Evolutionary conservation across 1,284 basidiomycete species (phyloP), one percentile per base, ranked within the genome.

Genomic region (Fomitopsis betulina): DNA sequence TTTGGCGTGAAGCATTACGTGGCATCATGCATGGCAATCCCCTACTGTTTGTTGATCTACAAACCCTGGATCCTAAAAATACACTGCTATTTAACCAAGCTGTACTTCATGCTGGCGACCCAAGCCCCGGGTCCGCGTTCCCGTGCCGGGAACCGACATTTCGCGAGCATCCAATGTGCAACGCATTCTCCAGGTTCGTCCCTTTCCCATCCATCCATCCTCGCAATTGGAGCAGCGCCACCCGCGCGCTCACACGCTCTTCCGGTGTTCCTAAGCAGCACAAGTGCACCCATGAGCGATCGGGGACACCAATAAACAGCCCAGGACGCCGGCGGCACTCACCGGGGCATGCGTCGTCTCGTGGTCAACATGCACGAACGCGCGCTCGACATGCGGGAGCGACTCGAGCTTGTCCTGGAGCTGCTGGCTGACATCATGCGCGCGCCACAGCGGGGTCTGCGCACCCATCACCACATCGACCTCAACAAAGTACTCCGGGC

Each of bases 341-440:
- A 89, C 91, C n/a, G 91, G 91, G 23, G 79, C 70, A 75, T 97
- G 94, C 12, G 86, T 87, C 5, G 90, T 89, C 76, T 97, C 94
- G 67, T 97, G 90, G 73, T 97, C 94, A 55, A 96, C 92, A 68
- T 97, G 94, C 17, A 97, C 94, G 70, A 95, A 95, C 38, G 92
- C 93, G 51, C 94, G 79, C 64, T 94, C 94, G 55, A 98, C 94
- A 64, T 92, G 89, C 0, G 95, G 94, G 42, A 99, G 76, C 21
- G 86, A 84, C 72, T 99, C 96, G 53, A 99, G 86, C 75, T 93
- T 93, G 73, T 98, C 95, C 71, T 98, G 96, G 27, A 98, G 76
- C 56, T 90, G 85, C 73, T 98, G 96, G 55, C 90, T 89, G 59
- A 97, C 74, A 72, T 98, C 96, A 72, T 98, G 96, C 17, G 95